These are phyloP conservation scores for Diphasiastrum complanatum DNA, from an alignment of 83 land plant species.

Conservation along the genomic window DNA sequence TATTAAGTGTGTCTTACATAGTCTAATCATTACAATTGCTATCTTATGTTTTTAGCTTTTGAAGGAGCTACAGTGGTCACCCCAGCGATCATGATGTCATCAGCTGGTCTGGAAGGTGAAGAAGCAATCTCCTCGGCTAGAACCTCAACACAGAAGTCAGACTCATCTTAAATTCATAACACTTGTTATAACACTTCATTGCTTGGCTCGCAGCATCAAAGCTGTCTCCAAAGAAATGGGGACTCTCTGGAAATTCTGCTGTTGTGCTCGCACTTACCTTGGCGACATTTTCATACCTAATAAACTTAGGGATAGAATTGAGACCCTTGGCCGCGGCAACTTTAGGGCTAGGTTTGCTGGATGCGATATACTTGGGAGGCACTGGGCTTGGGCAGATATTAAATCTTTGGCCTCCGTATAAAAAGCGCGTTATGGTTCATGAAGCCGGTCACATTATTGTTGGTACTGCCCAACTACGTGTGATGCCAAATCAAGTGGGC, in stretches of 20 bases:
- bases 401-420: conserved; percentile 79
- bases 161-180: background rate
- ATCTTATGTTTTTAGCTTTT: conserved; percentile 42
- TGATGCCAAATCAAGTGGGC: too few species aligned
- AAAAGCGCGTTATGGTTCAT: conserved; percentile 74
- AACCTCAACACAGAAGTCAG: background rate
- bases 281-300: conserved; percentile 46
- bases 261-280: conserved; percentile 39
- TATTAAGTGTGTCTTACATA: too few species aligned
- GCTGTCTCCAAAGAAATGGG: conserved; percentile 92
- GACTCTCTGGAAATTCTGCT: conserved; percentile 55
- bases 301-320: conserved; percentile 64
- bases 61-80: conserved; percentile 73
- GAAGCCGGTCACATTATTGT: conserved; percentile 92
- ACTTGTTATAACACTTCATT: background rate
- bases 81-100: conserved; percentile 54
- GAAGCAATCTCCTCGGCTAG: background rate
- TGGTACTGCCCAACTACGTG: conserved; percentile 32
- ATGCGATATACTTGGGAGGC: conserved; percentile 76
- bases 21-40: background rate
- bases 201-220: conserved; percentile 48
- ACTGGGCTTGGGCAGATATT: conserved; percentile 62
- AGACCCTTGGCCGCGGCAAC: conserved; percentile 53
- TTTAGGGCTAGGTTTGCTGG: conserved; percentile 48
- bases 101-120: conserved; percentile 82